Conservation (phyloP, 176 grass and related monocot genomes). For the Elaeis guineensis region DNA sequence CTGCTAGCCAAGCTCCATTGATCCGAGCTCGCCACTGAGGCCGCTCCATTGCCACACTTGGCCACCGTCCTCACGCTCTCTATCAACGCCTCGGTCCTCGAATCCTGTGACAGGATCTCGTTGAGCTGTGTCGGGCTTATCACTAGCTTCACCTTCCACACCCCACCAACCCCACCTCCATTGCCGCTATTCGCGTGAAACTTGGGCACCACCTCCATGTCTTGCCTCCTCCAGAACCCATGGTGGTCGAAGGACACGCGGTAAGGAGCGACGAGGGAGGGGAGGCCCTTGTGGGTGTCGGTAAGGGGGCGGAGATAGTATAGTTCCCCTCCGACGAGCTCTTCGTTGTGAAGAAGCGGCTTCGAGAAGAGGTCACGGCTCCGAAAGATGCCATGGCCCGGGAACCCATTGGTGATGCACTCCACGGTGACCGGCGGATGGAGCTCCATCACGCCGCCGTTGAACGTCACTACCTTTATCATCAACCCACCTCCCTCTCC, state of each 20-base stretch:
- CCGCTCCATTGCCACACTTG: background rate
- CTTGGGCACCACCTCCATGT: background rate
- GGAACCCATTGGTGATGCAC: constrained; percentile 4
- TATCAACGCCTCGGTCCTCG: background rate
- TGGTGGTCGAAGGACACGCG: constrained; percentile 1
- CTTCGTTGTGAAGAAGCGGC: constrained; percentile 1
- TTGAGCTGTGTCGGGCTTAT: background rate
- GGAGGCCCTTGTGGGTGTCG: background rate
- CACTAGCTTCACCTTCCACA: constrained; percentile 11
- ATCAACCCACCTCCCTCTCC: background rate
- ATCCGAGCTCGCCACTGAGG: background rate
- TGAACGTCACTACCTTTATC: constrained; percentile 5
- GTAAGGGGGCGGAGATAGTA: constrained; percentile 4
- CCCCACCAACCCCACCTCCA: background rate
- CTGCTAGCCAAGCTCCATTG: constrained; percentile 3
- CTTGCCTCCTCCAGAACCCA: background rate
- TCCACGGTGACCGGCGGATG: background rate
- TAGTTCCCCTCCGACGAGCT: background rate
- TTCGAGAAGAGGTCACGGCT: background rate
- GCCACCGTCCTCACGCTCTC: constrained; percentile 7
- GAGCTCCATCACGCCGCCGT: constrained; percentile 1
- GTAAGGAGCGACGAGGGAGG: background rate
- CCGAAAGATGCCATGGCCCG: background rate
- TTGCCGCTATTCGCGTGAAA: background rate
- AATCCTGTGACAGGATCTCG: constrained; percentile 1